Evolutionary conservation across 2,329 filamentous ascomycete species (phyloP).

Genomic region (Diplodia scrobiculata): DNA sequence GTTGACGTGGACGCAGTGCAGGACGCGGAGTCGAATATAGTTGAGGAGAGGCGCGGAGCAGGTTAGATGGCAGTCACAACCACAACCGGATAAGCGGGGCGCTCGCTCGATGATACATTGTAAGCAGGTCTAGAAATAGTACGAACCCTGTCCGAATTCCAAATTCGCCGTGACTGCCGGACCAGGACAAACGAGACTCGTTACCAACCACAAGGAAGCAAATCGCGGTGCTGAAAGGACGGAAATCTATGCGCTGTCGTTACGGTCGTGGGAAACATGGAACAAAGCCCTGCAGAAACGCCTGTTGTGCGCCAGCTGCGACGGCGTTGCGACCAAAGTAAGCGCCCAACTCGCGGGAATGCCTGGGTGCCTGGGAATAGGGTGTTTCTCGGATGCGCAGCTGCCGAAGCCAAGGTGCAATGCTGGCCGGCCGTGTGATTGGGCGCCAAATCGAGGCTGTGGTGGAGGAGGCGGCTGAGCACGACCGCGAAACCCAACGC

Average conservation of each 20-base stretch:
- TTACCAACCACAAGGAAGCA: background rate
- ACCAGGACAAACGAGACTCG: constrained; percentile 14
- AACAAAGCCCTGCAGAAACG: constrained; percentile 4
- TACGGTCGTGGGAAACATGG: constrained; percentile 24
- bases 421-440: constrained; percentile 5
- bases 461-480: constrained; percentile 15
- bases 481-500: background rate
- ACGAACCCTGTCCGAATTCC: background rate
- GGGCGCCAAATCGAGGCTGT: constrained; percentile 13
- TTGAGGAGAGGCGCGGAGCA: background rate
- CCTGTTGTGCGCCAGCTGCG: background rate
- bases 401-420: background rate
- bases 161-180: background rate
- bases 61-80: background rate
- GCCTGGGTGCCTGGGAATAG: constrained; percentile 3
- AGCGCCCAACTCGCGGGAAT: constrained; percentile 1
- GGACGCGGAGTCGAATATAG: background rate
- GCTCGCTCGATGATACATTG: constrained; percentile 16
- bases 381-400: constrained; percentile 3
- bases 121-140: constrained; percentile 26
- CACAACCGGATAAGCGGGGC: constrained; percentile 1
- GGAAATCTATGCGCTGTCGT: constrained; percentile 23
- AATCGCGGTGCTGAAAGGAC: background rate
- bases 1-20: background rate
- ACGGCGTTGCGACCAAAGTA: background rate